phyloP scores from a whole-genome alignment of 2,329 filamentous ascomycete genomes.

The Colletotrichum chlorophyti region DNA sequence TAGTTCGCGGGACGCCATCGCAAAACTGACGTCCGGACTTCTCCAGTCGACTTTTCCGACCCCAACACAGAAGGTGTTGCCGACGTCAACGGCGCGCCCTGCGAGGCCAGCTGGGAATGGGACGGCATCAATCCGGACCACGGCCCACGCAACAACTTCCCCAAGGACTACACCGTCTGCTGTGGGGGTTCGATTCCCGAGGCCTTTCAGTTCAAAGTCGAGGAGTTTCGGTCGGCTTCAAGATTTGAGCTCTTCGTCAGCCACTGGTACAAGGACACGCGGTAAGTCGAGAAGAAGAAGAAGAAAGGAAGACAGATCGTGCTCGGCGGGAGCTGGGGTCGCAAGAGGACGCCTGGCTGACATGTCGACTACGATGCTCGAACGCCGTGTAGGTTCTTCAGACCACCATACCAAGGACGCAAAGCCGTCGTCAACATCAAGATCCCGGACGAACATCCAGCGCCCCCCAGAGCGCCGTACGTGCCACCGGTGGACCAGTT shows the following conservation, averaged over 20 bases:
- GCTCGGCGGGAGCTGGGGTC: no score
- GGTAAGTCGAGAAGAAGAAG: constrained; percentile 17
- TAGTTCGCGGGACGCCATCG: neutral
- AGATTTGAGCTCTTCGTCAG: constrained; percentile 23
- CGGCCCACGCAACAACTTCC: constrained; percentile 36
- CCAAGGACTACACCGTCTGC: constrained; percentile 21
- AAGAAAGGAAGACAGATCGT: no score
- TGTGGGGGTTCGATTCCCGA: constrained; percentile 13
- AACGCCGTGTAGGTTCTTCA: constrained; percentile 4
- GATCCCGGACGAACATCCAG: constrained; percentile 14
- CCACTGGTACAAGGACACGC: constrained; percentile 24
- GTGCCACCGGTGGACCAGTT: constrained; percentile 21
- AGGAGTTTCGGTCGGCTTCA: constrained; percentile 24
- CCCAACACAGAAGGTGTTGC: constrained; percentile 27
- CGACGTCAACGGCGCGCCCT: constrained; percentile 29
- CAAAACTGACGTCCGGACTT: neutral
- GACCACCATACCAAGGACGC: constrained; percentile 8
- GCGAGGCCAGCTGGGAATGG: constrained; percentile 33
- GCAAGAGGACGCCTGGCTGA: no score
- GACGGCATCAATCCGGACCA: constrained; percentile 31
- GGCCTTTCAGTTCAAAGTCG: constrained; percentile 25
- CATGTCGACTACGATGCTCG: neutral
- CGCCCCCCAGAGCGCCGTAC: constrained; percentile 9
- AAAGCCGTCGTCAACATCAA: constrained; percentile 21
- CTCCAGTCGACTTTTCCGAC: constrained; percentile 28